Evolutionary conservation across 495 filamentous ascomycete genomes (phyloP), one percentile per base, ranked within the genome.

Genomic region (Daldinia concentrica): DNA sequence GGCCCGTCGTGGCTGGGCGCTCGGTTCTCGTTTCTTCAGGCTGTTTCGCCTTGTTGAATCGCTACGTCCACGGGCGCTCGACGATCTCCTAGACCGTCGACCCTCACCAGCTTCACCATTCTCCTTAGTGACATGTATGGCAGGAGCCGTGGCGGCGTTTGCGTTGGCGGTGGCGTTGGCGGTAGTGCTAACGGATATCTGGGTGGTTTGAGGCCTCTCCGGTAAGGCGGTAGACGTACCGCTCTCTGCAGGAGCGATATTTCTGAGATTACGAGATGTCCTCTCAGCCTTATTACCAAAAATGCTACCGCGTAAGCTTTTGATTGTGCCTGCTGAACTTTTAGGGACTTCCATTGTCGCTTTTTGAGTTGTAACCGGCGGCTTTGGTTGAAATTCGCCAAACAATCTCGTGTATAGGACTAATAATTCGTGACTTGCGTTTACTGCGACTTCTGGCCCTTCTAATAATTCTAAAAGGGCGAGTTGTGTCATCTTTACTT

Each of bases 401-500:
- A 98, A 98, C 8, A 97, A 80, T 64, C 89, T 84, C 9, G 86
- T 85, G 71, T 95, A 98, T 5, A 98, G 82, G n/a, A 87, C 86
- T 27, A 98, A 82, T 27, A 99, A 84, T 69, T 96, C 91, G 57
- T 92, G 89, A 71, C 90, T 92, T 62, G 89, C 88, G 72, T 95
- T 94, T 36, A 97, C 90, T 11, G 95, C 94, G 60, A 89, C 86
- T 66, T 91, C 89, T 0, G 94, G 87, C 5, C 93, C 94, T 75
- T 97, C 92, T 15, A 91, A 74, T 11, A 94, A 82, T 79, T 98
- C 95, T 11, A 93, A 75, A 39, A 99, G 87, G 4, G 92, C 86
- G 65, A 99, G 84, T 72, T 97, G 93, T 7, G 94, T 97, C 88
- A 99, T 97, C 75, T 95, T 96, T 32, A 97, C 86, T 78, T 98